These are phyloP conservation scores for Basidiobolus meristosporus DNA, from an alignment of 371 early-diverging fungal genomes.

Conservation along the genomic window DNA sequence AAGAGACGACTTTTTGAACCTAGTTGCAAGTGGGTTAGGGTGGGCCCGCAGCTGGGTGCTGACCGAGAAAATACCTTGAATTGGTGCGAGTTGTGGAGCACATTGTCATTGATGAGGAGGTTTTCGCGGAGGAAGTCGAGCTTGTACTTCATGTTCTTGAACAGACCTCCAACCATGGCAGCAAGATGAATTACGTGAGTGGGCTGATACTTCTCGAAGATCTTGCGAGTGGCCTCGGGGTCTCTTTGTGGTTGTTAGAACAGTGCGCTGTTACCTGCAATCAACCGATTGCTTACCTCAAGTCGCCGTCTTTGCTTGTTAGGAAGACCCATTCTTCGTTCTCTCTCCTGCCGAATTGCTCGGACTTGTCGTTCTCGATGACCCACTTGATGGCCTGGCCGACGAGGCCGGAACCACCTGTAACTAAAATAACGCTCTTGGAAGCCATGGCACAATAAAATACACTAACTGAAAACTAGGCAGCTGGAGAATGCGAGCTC, in stretches of 20 bases:
- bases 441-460: too few relatives aligned
- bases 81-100: constrained; percentile 39
- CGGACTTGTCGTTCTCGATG: constrained; percentile 31
- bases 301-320: constrained; percentile 62
- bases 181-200: constrained; percentile 74
- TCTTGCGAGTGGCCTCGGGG: constrained; percentile 27
- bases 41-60: too few relatives aligned
- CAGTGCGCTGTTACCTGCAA: background rate
- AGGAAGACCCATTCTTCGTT: constrained; percentile 64
- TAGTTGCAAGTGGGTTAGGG: constrained; percentile 4
- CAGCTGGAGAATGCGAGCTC: too few relatives aligned
- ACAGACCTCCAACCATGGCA: constrained; percentile 74
- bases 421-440: constrained; percentile 38
- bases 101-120: constrained; percentile 66
- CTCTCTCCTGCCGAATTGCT: constrained; percentile 30
- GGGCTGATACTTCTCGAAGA: constrained; percentile 61
- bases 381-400: constrained; percentile 62
- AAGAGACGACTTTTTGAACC: constrained; percentile 72
- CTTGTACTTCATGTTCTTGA: constrained; percentile 71
- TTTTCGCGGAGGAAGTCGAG: constrained; percentile 62
- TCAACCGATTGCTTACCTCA: constrained; percentile 32
- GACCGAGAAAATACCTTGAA: constrained; percentile 22
- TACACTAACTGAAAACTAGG: too few relatives aligned
- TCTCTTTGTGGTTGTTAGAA: constrained; percentile 18
- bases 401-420: constrained; percentile 67